Evolutionary conservation across 306 rosid genomes (phyloP), one percentile per base, ranked within the genome.

Genomic region (Sophora flavescens): DNA sequence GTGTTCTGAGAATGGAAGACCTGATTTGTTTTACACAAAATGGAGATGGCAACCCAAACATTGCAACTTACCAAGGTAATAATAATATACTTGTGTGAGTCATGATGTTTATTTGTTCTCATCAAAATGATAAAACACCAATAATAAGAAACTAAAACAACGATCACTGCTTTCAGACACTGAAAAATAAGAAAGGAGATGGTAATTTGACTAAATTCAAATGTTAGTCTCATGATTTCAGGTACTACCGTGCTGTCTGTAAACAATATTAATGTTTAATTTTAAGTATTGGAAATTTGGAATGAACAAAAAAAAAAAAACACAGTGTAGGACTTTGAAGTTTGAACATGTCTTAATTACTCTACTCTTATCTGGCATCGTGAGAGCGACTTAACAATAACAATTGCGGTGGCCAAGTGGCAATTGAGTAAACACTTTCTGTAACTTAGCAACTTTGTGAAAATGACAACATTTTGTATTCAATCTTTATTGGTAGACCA

Each of bases 31-130:
- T 48, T 93, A 91, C 80, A 91, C 97, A 54, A 88, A 93, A 83
- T 93, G 97, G 97, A 88, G 97, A 87, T 91, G 98, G 98, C 98
- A 93, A 65, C 98, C 97, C 33, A 88, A 79, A 68, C 26, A 65
- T 67, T 94, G 97, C 87, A 90, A 94, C 81, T 82, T 94, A 83
- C 94, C 98, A 76, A 91, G 98, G 98, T 91, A 76, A 45, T 44
- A 36, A 35, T 35, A 42, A 39, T 1, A 41, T 41, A 8, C 47
- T 8, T 41, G 47, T 41, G 47, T 44, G 47, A 80, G 58, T 36
- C 45, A 1, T 28, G 0, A 36, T 35, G 16, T 42, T 17, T 9
- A 18, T 11, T 56, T 32, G 10, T 14, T 60, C 78, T 57, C 12
- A 53, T 30, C 33, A 72, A 17, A 4, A 52, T 14, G 6, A 69